Evolutionary conservation across 192 early-diverging fungal genomes (phyloP), one percentile per base, ranked within the genome.

Genomic region (Chytriomyces hyalinus): DNA sequence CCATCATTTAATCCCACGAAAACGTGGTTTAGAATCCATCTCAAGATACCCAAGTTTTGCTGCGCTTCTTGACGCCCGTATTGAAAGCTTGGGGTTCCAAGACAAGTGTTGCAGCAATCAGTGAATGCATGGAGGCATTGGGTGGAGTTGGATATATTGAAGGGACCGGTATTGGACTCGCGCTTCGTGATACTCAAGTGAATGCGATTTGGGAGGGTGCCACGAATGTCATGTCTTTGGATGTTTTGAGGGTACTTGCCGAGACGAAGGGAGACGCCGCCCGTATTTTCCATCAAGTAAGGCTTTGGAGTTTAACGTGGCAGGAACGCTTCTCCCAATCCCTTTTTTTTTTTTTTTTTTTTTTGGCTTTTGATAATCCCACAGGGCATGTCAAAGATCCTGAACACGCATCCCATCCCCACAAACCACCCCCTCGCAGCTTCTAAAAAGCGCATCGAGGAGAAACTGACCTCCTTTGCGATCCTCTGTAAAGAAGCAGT

Each of bases 131-230:
- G 86, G 92, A 93, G 72, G 84, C 90, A 43, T 77, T 89, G 28
- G 92, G 92, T 53, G 92, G 92, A 0, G 86, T 90, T 66, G 92
- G 92, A 0, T 93, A 93, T 74, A 92, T 93, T 84, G 92, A 93
- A 75, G 90, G 92, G 53, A 84, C 84, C 6, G 91, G 90, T 10
- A 84, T 92, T 65, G 88, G 83, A 4, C 78, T 85, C 9, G 75
- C 81, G 0, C 75, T 92, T 65, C 80, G 91, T n/a, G 90, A 93
- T 70, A 80, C 89, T 0, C 75, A 83, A 9, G 91, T 93, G n/a
- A 89, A 90, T 73, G 80, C 84, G 5, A 92, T 93, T 62, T 93
- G 92, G 92, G 92, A 93, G 50, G 92, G 92, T 6, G 92, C 92
- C 0, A 87, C 91, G 0, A 92, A 92, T 64, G 86, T 93, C 2